Percentiles rank a stretch among this genome's conserved stretches.
Conservation (phyloP, 768 basidiomycete genomes). For the Hygrophorus pudorinus region DNA sequence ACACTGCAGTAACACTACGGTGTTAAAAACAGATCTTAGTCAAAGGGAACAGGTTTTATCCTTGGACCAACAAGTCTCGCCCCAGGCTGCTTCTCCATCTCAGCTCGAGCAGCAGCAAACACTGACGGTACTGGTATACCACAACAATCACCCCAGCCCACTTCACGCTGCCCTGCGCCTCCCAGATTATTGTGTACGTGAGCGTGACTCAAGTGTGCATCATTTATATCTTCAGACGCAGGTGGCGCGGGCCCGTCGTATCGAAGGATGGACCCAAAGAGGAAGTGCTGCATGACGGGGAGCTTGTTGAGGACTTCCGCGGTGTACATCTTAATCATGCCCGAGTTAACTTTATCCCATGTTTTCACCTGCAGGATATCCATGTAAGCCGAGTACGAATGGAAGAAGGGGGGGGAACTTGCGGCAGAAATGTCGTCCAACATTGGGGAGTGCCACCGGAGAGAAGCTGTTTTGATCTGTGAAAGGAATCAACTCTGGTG, state of each 20-base stretch:
- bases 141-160: conserved; percentile 80
- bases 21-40: no score
- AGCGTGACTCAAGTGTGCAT: conserved; percentile 39
- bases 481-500: neutral
- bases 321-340: conserved; percentile 97
- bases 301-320: conserved; percentile 94
- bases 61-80: conserved; percentile 44
- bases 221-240: conserved; percentile 18
- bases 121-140: conserved; percentile 79
- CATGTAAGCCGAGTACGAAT: neutral
- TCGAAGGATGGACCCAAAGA: conserved; percentile 75
- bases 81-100: conserved; percentile 30
- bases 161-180: conserved; percentile 37
- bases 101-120: conserved; percentile 64
- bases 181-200: conserved; percentile 33
- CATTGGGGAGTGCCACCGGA: conserved; percentile 99
- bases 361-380: conserved; percentile 51
- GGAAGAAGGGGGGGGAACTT: neutral
- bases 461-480: conserved; percentile 89
- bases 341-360: conserved; percentile 94
- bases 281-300: conserved; percentile 92
- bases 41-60: conserved; percentile 74
- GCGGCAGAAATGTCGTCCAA: conserved; percentile 93
- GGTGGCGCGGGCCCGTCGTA: conserved; percentile 53
- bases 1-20: no score